phyloP scores from a whole-genome alignment of 148 eudicot species.

The Arctostaphylos glauca region DNA sequence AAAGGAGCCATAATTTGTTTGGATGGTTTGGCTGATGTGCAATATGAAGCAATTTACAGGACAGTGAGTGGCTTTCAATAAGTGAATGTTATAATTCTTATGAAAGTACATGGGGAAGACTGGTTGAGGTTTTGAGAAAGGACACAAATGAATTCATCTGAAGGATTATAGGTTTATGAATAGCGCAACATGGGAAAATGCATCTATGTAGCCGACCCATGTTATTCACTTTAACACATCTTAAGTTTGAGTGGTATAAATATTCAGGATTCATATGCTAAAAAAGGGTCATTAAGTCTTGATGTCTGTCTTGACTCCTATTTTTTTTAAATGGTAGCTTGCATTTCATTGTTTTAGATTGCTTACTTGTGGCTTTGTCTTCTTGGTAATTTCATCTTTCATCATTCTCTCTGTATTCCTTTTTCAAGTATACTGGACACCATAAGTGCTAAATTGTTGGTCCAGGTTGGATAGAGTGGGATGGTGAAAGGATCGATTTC shows the following conservation, averaged over 20 bases:
- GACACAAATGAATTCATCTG: neutral
- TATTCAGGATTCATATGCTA: neutral
- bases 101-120: neutral
- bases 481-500: slow-evolving; percentile 84
- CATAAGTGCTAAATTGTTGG: slow-evolving; percentile 16
- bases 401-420: neutral
- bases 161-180: neutral
- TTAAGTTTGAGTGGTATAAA: neutral
- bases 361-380: neutral
- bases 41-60: neutral
- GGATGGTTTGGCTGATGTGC: neutral
- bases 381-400: neutral
- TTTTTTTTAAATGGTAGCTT: neutral
- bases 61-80: neutral
- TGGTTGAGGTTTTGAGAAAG: neutral
- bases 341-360: neutral
- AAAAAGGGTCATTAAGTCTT: neutral
- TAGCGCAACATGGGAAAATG: neutral
- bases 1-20: neutral
- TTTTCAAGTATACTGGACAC: neutral
- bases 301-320: neutral
- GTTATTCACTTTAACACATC: neutral
- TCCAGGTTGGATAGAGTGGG: slow-evolving; percentile 99
- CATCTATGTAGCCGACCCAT: neutral
- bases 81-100: neutral